phyloP scores from a whole-genome alignment of 2,329 filamentous ascomycete genomes.

The Fusarium chlamydosporum region DNA sequence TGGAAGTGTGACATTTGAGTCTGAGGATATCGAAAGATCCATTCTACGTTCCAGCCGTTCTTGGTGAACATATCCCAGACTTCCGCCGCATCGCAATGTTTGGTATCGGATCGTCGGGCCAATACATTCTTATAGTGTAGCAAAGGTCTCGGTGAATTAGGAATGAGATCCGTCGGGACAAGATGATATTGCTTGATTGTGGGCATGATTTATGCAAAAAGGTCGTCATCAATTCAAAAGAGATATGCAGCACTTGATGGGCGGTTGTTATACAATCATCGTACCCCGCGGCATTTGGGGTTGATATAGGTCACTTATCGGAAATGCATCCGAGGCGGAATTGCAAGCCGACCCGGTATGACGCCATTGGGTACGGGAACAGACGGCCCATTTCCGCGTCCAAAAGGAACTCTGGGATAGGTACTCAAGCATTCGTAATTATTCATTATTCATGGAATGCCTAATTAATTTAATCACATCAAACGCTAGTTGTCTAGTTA shows the following conservation, averaged over 20 bases:
- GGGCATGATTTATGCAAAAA: slow-evolving; percentile 11
- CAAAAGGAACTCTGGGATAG: neutral
- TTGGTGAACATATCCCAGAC: slow-evolving; percentile 58
- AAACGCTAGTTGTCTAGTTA: neutral
- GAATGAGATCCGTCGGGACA: slow-evolving; percentile 61
- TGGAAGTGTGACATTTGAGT: slow-evolving; percentile 72
- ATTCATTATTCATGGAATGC: neutral
- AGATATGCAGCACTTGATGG: too few species aligned
- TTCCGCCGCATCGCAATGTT: slow-evolving; percentile 55
- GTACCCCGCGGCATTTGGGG: neutral
- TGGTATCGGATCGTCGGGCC: neutral
- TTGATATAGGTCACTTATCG: slow-evolving; percentile 3
- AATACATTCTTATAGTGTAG: slow-evolving; percentile 63
- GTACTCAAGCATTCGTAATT: neutral
- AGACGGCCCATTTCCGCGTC: neutral
- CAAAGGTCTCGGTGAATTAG: slow-evolving; percentile 66
- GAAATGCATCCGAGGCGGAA: slow-evolving; percentile 32
- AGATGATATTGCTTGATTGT: slow-evolving; percentile 58
- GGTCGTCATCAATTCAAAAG: too few species aligned
- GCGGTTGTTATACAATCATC: too few species aligned
- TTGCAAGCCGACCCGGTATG: neutral
- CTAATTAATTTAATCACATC: neutral
- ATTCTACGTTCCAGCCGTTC: slow-evolving; percentile 68
- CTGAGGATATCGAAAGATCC: slow-evolving; percentile 70
- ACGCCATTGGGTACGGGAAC: neutral